phyloP scores from a whole-genome alignment of 495 filamentous ascomycete species.

The Patellaria atrata region DNA sequence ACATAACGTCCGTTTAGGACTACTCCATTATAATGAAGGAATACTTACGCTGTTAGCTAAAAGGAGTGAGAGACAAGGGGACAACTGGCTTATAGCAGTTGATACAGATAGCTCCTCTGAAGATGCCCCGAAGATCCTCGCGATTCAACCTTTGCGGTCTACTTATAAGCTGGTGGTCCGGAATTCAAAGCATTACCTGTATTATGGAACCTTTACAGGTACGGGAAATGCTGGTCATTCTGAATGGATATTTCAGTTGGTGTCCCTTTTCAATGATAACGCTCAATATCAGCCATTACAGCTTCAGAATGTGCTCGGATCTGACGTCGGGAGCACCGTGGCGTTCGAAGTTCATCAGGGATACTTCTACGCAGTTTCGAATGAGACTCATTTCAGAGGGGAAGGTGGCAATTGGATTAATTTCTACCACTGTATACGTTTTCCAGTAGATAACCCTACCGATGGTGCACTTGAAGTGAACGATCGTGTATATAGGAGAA shows the following conservation, averaged over 20 bases:
- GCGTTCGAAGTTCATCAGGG: slow-evolving; percentile 58
- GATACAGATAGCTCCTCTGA: slow-evolving; percentile 27
- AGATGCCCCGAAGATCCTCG: slow-evolving; percentile 27
- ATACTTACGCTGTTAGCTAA: slow-evolving; percentile 42
- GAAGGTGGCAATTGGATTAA: slow-evolving; percentile 56
- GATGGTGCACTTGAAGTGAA: slow-evolving; percentile 24
- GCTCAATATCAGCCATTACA: slow-evolving; percentile 28
- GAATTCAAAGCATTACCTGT: slow-evolving; percentile 49
- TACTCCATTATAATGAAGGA: slow-evolving; percentile 47
- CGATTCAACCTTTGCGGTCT: slow-evolving; percentile 31
- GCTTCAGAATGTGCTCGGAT: slow-evolving; percentile 40
- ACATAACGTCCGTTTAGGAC: slow-evolving; percentile 33
- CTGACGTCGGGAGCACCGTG: slow-evolving; percentile 50
- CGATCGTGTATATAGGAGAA: slow-evolving; percentile 45
- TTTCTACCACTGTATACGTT: slow-evolving; percentile 54
- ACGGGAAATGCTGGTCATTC: slow-evolving; percentile 35
- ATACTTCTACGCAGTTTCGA: slow-evolving; percentile 62
- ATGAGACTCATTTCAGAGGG: slow-evolving; percentile 45
- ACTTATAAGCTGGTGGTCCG: slow-evolving; percentile 50
- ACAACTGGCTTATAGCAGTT: slow-evolving; percentile 45
- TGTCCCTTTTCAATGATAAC: slow-evolving; percentile 5
- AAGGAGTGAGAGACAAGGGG: slow-evolving; percentile 20
- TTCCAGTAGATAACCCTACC: slow-evolving; percentile 32
- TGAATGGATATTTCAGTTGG: slow-evolving; percentile 46
- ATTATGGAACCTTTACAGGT: slow-evolving; percentile 48